Percentiles rank a stretch among this genome's conserved stretches.
Evolutionary conservation across 2,329 filamentous ascomycete species (phyloP).

Genomic region (Fusarium sp.): DNA sequence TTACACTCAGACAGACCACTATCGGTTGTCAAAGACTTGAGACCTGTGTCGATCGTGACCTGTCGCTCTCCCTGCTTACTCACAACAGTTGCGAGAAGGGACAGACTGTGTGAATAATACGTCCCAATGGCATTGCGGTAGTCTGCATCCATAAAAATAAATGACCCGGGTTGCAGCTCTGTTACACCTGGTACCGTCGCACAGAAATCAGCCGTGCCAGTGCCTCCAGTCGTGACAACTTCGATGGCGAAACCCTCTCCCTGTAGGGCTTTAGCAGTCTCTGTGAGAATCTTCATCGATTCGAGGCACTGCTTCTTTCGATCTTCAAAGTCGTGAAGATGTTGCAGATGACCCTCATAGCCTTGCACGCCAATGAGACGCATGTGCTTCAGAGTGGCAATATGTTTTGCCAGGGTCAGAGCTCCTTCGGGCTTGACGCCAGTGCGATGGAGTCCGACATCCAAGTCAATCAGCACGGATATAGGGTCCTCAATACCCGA

Average conservation of each 20-base stretch:
- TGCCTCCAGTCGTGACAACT: constrained; percentile 35
- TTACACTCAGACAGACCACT: constrained; percentile 35
- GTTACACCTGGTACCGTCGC: constrained; percentile 61
- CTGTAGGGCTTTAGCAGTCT: constrained; percentile 2
- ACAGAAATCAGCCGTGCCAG: constrained; percentile 57
- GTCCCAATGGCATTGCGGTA: constrained; percentile 64
- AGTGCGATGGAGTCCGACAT: constrained; percentile 30
- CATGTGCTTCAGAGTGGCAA: constrained; percentile 7
- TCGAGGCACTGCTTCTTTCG: constrained; percentile 28
- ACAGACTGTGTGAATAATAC: constrained; percentile 58
- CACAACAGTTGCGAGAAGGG: constrained; percentile 8
- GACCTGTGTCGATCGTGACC: constrained; percentile 32
- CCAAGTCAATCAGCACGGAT: constrained; percentile 25
- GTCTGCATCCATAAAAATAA: constrained; percentile 68
- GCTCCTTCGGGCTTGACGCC: neutral
- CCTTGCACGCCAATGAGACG: constrained; percentile 33
- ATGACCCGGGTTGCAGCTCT: constrained; percentile 65
- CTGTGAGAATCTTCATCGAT: constrained; percentile 24
- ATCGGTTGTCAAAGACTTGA: constrained; percentile 33
- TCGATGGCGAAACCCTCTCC: constrained; percentile 9
- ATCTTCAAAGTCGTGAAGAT: constrained; percentile 26
- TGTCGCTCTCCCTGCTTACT: constrained; percentile 35
- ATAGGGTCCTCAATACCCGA: constrained; percentile 12
- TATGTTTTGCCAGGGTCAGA: constrained; percentile 11
- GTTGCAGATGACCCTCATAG: constrained; percentile 35